These are phyloP conservation scores for Fraxinus albicans DNA, from an alignment of 305 asterid genomes.

Conservation along the genomic window DNA sequence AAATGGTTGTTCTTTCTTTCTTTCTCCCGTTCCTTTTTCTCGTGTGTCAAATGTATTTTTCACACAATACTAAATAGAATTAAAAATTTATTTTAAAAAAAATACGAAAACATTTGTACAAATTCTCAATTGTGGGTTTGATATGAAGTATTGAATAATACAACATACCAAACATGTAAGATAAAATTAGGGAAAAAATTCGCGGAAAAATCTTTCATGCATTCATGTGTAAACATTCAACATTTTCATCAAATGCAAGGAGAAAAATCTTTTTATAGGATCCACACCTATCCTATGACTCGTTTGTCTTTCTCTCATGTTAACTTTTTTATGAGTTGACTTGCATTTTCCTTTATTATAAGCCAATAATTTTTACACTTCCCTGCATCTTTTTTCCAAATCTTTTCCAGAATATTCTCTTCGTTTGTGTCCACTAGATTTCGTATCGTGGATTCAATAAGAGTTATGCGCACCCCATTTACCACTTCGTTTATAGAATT, in stretches of 20 bases:
- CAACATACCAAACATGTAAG: background rate
- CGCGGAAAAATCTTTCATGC: background rate
- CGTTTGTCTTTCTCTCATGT: background rate
- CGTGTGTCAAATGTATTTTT: no score
- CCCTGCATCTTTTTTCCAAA: background rate
- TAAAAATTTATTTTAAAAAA: no score
- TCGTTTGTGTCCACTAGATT: background rate
- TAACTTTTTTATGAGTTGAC: background rate
- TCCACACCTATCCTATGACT: background rate
- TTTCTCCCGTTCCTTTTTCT: background rate
- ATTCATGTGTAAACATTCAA: background rate
- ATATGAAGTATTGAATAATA: background rate
- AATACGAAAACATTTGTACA: background rate
- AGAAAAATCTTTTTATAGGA: background rate
- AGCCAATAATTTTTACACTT: background rate
- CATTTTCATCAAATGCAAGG: background rate
- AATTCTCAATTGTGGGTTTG: background rate
- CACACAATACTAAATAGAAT: no score
- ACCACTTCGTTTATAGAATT: background rate
- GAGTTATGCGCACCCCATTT: background rate
- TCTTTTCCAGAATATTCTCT: background rate
- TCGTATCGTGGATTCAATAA: background rate
- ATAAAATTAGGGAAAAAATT: background rate
- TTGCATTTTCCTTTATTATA: background rate
- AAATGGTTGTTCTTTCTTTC: background rate